These are phyloP conservation scores for Leccinum ponderosum DNA, from an alignment of 1,284 basidiomycete species.

Conservation along the genomic window DNA sequence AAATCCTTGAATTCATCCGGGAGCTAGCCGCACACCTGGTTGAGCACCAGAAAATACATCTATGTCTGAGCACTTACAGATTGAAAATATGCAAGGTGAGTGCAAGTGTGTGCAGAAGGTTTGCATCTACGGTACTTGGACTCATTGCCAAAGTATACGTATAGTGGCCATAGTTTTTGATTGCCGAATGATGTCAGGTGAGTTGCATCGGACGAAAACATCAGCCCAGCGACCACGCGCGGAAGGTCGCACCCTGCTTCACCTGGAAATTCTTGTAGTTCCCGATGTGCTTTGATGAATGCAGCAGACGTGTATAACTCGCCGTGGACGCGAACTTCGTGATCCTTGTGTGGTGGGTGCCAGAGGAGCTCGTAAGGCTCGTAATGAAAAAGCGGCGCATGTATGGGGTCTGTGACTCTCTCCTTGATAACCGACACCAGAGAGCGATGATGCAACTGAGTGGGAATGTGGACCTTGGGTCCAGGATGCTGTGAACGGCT, in stretches of 20 bases:
- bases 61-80: not conserved
- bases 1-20: not conserved
- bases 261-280: not conserved
- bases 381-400: not conserved
- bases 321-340: not conserved
- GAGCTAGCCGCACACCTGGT: not conserved
- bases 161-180: not conserved
- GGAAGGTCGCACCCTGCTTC: not conserved
- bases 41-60: too few relatives aligned
- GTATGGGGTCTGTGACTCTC: not conserved
- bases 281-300: not conserved
- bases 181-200: not conserved
- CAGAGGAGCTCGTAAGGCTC: not conserved
- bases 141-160: not conserved
- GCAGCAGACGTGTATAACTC: not conserved
- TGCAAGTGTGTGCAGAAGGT: not conserved
- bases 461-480: not conserved
- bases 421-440: not conserved
- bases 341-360: not conserved
- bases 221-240: not conserved
- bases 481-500: not conserved
- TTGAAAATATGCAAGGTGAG: not conserved
- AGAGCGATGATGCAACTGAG: not conserved
- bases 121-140: not conserved
- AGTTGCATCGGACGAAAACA: not conserved